Base-by-base conservation (phyloP, 106 monocot genomes). In the Gastrodia elata region DNA sequence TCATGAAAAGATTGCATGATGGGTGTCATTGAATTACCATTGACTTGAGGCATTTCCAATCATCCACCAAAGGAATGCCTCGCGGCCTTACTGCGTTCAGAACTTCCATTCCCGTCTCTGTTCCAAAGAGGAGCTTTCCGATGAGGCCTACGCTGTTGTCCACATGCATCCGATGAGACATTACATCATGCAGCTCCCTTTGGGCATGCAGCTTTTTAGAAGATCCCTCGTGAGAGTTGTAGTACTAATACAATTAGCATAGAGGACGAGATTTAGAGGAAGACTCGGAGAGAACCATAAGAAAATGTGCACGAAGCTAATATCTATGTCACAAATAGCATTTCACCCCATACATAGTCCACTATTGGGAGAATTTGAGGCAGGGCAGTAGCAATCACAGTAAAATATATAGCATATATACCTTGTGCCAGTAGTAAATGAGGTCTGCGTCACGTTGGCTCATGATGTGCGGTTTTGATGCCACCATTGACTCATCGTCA, bases 381-480 rank as follows among this genome's bases (percentile, higher is more conserved):
- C n/a, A n/a, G n/a, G n/a, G n/a, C n/a, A n/a, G n/a, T n/a, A n/a
- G n/a, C n/a, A n/a, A n/a, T n/a, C n/a, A n/a, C n/a, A n/a, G n/a
- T n/a, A n/a, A n/a, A n/a, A n/a, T n/a, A 41, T 41, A 41, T 0
- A 0, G 13, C 13, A 41, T 22, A 4, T 39, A 5, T 42, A 97
- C 92, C 96, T 90, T 92, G 27, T 84, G 76, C 96, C 96, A 97
- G 59, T 84, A 90, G 64, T 88, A 92, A 39, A 92, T 69, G n/a
- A 97, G 90, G 73, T 97, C 96, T 56, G 90, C 87, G 74, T 97
- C 96, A 13, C 90, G 82, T n/a, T n/a, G n/a, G n/a, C n/a, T n/a
- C n/a, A n/a, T n/a, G n/a, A n/a, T n/a, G n/a, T n/a, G n/a, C n/a
- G n/a, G n/a, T n/a, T n/a, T n/a, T n/a, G n/a, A n/a, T n/a, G n/a